phyloP scores from a whole-genome alignment of 2,329 filamentous ascomycete species.

The Teratosphaeria epicoccoides region DNA sequence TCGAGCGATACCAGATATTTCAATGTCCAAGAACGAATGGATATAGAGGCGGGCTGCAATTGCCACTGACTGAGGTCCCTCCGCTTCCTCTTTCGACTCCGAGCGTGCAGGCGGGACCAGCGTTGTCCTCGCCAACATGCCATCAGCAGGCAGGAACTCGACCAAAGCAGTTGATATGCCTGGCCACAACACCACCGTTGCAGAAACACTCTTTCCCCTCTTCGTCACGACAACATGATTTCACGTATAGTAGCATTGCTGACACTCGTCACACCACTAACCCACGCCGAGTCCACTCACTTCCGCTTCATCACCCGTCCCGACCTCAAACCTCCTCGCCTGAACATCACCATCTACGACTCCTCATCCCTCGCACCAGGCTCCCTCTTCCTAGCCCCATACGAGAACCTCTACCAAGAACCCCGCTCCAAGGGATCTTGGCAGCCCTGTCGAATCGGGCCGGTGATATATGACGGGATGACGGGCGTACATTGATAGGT shows the following conservation, averaged over 20 bases:
- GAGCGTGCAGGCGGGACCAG: no score
- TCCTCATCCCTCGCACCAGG: neutral
- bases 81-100: no score
- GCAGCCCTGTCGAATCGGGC: neutral
- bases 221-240: neutral
- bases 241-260: neutral
- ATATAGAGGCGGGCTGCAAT: neutral
- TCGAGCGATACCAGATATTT: neutral
- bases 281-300: neutral
- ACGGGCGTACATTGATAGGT: neutral
- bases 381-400: constrained; percentile 1
- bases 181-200: no score
- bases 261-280: neutral
- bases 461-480: constrained; percentile 1
- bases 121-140: no score
- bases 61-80: no score
- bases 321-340: neutral
- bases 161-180: no score
- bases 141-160: no score
- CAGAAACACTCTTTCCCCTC: neutral
- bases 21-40: neutral
- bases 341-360: neutral
- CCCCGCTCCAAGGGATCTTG: neutral
- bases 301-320: constrained; percentile 1
- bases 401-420: neutral